Evolutionary conservation across 2,329 filamentous ascomycete genomes (phyloP).

Genomic region (Xylaria sp.): DNA sequence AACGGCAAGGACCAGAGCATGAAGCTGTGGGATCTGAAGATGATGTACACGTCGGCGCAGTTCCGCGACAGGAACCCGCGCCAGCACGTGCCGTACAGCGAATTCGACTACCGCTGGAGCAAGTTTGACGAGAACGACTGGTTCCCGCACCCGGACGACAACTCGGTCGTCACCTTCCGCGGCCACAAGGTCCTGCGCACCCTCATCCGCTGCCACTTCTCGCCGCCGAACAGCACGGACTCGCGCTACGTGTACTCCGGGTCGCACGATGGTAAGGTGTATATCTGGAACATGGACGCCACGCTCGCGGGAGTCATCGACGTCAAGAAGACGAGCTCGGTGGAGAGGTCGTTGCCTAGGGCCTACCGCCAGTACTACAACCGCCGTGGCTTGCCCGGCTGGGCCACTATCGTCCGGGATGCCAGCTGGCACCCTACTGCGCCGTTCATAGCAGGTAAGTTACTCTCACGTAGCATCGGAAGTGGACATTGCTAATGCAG

Average conservation of each 20-base stretch:
- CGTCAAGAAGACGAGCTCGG: constrained; percentile 75
- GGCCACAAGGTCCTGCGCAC: constrained; percentile 91
- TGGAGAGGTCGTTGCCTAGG: constrained; percentile 67
- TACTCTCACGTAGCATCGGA: neutral
- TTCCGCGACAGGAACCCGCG: constrained; percentile 67
- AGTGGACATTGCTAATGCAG: constrained; percentile 24
- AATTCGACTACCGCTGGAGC: constrained; percentile 80
- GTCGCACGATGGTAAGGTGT: constrained; percentile 88
- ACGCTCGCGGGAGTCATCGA: constrained; percentile 83
- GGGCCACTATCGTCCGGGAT: constrained; percentile 86
- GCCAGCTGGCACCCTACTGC: constrained; percentile 91
- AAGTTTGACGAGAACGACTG: constrained; percentile 73
- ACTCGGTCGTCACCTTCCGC: constrained; percentile 91
- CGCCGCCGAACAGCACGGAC: constrained; percentile 84
- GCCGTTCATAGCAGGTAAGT: constrained; percentile 76
- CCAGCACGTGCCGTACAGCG: constrained; percentile 63
- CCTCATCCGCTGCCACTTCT: constrained; percentile 94
- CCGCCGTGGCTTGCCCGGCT: constrained; percentile 66
- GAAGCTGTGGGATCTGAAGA: constrained; percentile 95
- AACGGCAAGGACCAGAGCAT: constrained; percentile 97
- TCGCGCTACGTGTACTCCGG: constrained; percentile 94
- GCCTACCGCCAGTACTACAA: constrained; percentile 66
- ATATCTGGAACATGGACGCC: constrained; percentile 93
- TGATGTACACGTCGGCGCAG: constrained; percentile 80
- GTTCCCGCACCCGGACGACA: constrained; percentile 83